phyloP scores from a whole-genome alignment of 2,329 filamentous ascomycete genomes.

The Chaetomium olivaceum region DNA sequence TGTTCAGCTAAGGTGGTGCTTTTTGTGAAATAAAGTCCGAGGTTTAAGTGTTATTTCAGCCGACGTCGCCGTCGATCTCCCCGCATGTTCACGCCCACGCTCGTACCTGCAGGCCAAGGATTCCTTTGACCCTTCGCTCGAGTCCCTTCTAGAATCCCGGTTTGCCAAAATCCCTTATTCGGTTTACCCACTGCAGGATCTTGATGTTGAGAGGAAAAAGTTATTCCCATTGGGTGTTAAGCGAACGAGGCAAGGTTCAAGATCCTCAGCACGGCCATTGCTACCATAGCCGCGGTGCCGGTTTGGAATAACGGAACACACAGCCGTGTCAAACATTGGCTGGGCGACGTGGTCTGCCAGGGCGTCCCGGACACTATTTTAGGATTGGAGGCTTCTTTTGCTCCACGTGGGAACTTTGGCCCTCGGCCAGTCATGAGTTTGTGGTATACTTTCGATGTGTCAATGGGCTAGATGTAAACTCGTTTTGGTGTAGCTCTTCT shows the following conservation, averaged over 20 bases:
- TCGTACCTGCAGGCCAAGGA: neutral
- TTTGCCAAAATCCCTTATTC: neutral
- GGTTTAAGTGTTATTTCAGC: neutral
- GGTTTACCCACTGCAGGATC: neutral
- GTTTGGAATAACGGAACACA: neutral
- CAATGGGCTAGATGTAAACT: too few species aligned
- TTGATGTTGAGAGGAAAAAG: neutral
- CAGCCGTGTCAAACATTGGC: too few species aligned
- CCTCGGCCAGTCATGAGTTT: too few species aligned
- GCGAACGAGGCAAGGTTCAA: neutral
- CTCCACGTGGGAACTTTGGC: neutral
- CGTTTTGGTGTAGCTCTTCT: too few species aligned
- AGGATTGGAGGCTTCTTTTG: neutral
- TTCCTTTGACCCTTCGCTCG: neutral
- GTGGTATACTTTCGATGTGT: too few species aligned
- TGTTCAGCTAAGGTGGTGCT: neutral
- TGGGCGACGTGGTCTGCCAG: neutral
- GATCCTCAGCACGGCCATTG: neutral
- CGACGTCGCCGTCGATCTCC: neutral
- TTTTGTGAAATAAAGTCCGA: neutral
- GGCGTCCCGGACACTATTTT: neutral
- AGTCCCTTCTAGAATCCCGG: neutral
- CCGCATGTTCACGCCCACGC: neutral
- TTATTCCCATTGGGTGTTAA: neutral
- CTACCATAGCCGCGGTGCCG: neutral